These are phyloP conservation scores for Myxozyma neotropica DNA, from an alignment of 805 yeast species.

Conservation along the genomic window DNA sequence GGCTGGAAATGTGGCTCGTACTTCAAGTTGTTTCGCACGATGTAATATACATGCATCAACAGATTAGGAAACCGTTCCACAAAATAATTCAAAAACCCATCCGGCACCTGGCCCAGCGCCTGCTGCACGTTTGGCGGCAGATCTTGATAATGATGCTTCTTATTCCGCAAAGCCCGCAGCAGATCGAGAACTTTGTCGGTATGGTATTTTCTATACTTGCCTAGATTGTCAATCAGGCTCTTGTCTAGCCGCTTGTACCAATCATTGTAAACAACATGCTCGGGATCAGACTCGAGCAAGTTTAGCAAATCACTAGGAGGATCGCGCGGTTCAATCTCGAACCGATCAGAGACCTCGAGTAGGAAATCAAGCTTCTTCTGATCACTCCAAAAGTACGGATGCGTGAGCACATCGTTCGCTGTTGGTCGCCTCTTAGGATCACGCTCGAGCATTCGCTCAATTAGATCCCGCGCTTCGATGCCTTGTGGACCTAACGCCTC, in stretches of 20 bases:
- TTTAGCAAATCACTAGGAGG: conserved; percentile 67
- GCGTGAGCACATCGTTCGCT: conserved; percentile 66
- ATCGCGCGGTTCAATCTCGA: conserved; percentile 80
- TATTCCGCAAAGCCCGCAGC: conserved; percentile 85
- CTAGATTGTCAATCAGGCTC: conserved; percentile 78
- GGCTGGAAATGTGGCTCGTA: conserved; percentile 29
- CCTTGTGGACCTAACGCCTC: conserved; percentile 48
- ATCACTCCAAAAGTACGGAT: conserved; percentile 85
- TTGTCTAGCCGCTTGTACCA: conserved; percentile 78
- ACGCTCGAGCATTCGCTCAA: conserved; percentile 66
- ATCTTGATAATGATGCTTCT: conserved; percentile 93
- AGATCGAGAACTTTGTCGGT: conserved; percentile 79
- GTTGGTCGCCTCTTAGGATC: conserved; percentile 74
- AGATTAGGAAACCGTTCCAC: conserved; percentile 73
- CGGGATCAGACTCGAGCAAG: conserved; percentile 57
- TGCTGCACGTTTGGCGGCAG: conserved; percentile 66
- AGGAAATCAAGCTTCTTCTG: conserved; percentile 79
- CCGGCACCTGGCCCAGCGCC: conserved; percentile 77
- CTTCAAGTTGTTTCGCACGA: conserved; percentile 18
- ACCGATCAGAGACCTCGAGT: conserved; percentile 84
- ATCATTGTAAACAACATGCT: conserved; percentile 54
- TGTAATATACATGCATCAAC: conserved; percentile 59
- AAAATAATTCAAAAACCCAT: conserved; percentile 81
- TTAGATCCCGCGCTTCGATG: conserved; percentile 72
- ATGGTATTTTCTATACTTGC: conserved; percentile 87